Conservation (phyloP, 768 basidiomycete species). For the Hygrophorus pudorinus region DNA sequence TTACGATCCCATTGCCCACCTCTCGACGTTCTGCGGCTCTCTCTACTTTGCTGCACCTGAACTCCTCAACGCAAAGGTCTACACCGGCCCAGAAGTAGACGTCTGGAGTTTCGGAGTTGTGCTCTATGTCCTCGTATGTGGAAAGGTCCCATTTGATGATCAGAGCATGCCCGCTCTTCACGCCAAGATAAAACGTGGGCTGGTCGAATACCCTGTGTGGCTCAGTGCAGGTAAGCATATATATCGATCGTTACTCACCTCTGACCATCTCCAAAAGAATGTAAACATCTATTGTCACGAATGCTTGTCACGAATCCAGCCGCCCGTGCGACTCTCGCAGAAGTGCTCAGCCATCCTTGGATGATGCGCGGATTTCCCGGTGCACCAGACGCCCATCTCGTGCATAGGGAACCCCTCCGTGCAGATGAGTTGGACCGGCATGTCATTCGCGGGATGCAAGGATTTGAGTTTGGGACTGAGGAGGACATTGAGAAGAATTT, state of each 20-base stretch:
- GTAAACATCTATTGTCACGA: conserved; percentile 84
- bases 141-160: conserved; percentile 98
- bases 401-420: conserved; percentile 83
- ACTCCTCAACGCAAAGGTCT: conserved; percentile 90
- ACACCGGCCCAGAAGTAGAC: conserved; percentile 96
- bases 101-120: conserved; percentile 99
- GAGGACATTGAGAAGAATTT: conserved; percentile 78
- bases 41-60: conserved; percentile 99
- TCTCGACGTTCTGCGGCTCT: conserved; percentile 95
- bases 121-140: conserved; percentile 94
- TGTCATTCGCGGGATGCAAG: conserved; percentile 86
- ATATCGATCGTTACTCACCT: not conserved
- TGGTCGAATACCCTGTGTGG: conserved; percentile 98
- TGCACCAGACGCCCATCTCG: conserved; percentile 74
- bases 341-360: conserved; percentile 85
- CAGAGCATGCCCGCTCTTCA: conserved; percentile 99
- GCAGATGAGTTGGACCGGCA: conserved; percentile 80
- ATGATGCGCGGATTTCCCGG: conserved; percentile 82
- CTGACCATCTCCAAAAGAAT: conserved; percentile 45
- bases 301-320: conserved; percentile 96
- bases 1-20: conserved; percentile 70
- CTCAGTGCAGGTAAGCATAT: conserved; percentile 66
- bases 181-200: conserved; percentile 96
- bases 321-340: conserved; percentile 69
- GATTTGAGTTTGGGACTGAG: conserved; percentile 91